Evolutionary conservation across 345 rosid genomes (phyloP).

Genomic region (Heritiera fomes): DNA sequence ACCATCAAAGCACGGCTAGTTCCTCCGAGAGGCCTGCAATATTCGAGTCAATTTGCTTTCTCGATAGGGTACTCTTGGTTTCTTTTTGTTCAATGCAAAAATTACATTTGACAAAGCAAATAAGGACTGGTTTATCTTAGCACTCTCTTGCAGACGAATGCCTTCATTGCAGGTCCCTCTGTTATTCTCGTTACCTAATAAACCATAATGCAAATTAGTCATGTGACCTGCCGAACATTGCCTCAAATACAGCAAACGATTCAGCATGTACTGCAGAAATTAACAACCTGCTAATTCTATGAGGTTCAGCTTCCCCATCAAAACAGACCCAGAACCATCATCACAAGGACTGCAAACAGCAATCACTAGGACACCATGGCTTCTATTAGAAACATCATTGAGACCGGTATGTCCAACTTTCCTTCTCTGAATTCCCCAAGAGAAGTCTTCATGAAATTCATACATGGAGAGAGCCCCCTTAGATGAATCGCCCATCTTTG

Average conservation of each 20-base stretch:
- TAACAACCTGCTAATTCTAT: constrained; percentile 83
- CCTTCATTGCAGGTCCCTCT: constrained; percentile 87
- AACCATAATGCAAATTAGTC: constrained; percentile 4
- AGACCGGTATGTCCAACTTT: constrained; percentile 82
- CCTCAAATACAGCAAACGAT: not conserved
- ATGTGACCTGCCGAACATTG: constrained; percentile 21
- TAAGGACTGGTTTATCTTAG: constrained; percentile 83
- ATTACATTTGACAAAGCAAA: constrained; percentile 90
- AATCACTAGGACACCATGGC: constrained; percentile 90
- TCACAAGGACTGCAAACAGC: constrained; percentile 45
- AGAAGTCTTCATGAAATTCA: constrained; percentile 56
- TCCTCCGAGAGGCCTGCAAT: constrained; percentile 98
- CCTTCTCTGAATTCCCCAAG: constrained; percentile 61
- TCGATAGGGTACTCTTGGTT: constrained; percentile 71
- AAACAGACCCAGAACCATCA: constrained; percentile 36
- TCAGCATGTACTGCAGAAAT: not conserved
- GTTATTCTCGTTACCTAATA: constrained; percentile 81
- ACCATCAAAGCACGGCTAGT: constrained; percentile 83
- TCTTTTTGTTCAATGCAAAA: constrained; percentile 76
- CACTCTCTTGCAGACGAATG: constrained; percentile 79
- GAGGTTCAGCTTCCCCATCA: constrained; percentile 80
- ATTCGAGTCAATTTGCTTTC: constrained; percentile 95
- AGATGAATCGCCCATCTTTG: constrained; percentile 75
- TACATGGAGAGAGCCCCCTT: constrained; percentile 70
- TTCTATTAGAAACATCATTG: constrained; percentile 88